A percentile compares a stretch with the other conserved stretches of the same genome.
Evolutionary conservation across 2,329 filamentous ascomycete genomes (phyloP).

Genomic region (Penicillium expansum): DNA sequence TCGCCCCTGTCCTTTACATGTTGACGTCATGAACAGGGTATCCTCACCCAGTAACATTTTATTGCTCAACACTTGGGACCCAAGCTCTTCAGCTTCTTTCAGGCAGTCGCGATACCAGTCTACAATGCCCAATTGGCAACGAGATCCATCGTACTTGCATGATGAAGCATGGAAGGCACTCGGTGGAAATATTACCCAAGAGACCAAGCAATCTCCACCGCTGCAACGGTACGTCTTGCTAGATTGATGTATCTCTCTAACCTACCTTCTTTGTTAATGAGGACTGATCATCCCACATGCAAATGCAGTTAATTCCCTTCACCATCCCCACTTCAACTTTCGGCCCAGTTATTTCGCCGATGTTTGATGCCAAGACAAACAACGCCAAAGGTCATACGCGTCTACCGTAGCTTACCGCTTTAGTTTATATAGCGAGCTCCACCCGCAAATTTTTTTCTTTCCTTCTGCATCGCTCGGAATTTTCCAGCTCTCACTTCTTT

Average conservation of each 20-base stretch:
- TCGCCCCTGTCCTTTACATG: neutral
- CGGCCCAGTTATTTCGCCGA: slow-evolving; percentile 1
- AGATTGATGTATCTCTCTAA: neutral
- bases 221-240: neutral
- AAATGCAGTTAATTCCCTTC: neutral
- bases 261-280: neutral
- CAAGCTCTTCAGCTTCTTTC: neutral
- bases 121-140: neutral
- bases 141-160: neutral
- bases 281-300: neutral
- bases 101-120: too few relatives aligned
- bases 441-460: slow-evolving; percentile 11
- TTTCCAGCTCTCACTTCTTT: neutral
- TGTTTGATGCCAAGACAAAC: slow-evolving; percentile 13
- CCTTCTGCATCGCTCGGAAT: slow-evolving; percentile 3
- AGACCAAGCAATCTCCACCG: neutral
- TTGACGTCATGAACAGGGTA: neutral
- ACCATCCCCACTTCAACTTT: neutral
- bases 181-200: neutral
- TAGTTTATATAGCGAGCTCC: slow-evolving; percentile 11
- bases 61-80: neutral
- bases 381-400: neutral
- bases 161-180: neutral
- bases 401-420: slow-evolving; percentile 2
- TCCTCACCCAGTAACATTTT: neutral